Percentiles rank a stretch among this genome's conserved stretches.
Conservation (phyloP, 108 stramenopile species). For the Skeletonema tropicum region DNA sequence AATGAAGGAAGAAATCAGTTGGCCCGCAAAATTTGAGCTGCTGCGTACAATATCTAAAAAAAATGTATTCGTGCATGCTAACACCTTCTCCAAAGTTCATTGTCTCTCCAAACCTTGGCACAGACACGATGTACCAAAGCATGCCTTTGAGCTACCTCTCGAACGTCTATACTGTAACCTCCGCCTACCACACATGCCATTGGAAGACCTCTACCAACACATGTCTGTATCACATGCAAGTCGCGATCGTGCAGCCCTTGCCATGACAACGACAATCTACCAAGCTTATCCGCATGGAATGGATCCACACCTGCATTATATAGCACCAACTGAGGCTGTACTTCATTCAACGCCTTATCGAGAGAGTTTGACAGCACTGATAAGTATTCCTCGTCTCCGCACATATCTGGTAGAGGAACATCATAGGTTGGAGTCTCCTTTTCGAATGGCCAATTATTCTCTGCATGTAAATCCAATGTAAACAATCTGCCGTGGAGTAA, state of each 20-base stretch:
- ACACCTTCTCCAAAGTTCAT: slow-evolving; percentile 51
- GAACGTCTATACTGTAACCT: slow-evolving; percentile 74
- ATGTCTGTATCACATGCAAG: slow-evolving; percentile 57
- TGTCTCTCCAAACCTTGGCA: slow-evolving; percentile 70
- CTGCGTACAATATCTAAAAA: too few relatives aligned
- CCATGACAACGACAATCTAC: slow-evolving; percentile 62
- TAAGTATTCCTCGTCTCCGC: slow-evolving; percentile 66
- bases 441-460: slow-evolving; percentile 73
- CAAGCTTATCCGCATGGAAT: slow-evolving; percentile 66
- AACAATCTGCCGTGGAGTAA: slow-evolving; percentile 43
- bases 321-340: slow-evolving; percentile 74
- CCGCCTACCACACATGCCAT: slow-evolving; percentile 80
- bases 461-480: slow-evolving; percentile 76
- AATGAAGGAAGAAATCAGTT: neutral
- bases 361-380: slow-evolving; percentile 49
- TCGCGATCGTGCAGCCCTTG: slow-evolving; percentile 73
- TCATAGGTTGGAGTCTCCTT: slow-evolving; percentile 72
- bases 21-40: neutral
- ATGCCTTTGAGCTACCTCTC: slow-evolving; percentile 67
- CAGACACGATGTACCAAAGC: slow-evolving; percentile 76
- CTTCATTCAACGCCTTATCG: slow-evolving; percentile 47
- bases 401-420: slow-evolving; percentile 58
- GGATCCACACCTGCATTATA: slow-evolving; percentile 89
- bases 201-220: slow-evolving; percentile 58
- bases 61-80: too few relatives aligned